Conservation (phyloP, 352 stramenopile species). For the Pythium oligandrum region DNA sequence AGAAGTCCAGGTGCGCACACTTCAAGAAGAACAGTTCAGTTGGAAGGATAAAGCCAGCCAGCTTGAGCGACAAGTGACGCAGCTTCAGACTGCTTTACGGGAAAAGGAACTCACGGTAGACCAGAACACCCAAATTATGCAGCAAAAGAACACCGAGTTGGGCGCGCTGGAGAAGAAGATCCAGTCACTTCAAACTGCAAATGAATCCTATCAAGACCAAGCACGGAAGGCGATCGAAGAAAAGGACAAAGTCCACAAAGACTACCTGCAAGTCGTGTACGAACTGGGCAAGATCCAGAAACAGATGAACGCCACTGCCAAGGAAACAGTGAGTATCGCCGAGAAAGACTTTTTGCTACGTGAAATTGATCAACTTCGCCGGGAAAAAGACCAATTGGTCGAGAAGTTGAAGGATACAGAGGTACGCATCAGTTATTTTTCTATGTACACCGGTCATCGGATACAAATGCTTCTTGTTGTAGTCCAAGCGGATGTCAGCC, state of each 20-base stretch:
- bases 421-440: conserved; percentile 3
- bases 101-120: conserved; percentile 27
- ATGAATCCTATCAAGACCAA: conserved; percentile 30
- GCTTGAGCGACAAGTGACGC: conserved; percentile 21
- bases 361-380: conserved; percentile 26
- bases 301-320: conserved; percentile 32
- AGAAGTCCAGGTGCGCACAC: conserved; percentile 4
- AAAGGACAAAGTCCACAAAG: conserved; percentile 40
- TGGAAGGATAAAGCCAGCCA: conserved; percentile 17
- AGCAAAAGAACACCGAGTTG: conserved; percentile 27
- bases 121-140: conserved; percentile 16
- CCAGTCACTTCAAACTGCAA: conserved; percentile 25
- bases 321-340: conserved; percentile 21
- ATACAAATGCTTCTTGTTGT: not conserved
- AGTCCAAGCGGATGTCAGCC: conserved; percentile 6
- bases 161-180: conserved; percentile 19
- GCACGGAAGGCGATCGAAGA: conserved; percentile 25
- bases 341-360: conserved; percentile 32
- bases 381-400: conserved; percentile 25
- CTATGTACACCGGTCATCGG: not conserved
- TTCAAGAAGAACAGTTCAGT: conserved; percentile 12
- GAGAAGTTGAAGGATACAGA: conserved; percentile 26
- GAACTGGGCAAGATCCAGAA: conserved; percentile 42
- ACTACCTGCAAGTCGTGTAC: conserved; percentile 44
- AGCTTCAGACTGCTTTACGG: conserved; percentile 11